Base-by-base conservation (phyloP, 345 rosid species). In the Salix udensis region DNA sequence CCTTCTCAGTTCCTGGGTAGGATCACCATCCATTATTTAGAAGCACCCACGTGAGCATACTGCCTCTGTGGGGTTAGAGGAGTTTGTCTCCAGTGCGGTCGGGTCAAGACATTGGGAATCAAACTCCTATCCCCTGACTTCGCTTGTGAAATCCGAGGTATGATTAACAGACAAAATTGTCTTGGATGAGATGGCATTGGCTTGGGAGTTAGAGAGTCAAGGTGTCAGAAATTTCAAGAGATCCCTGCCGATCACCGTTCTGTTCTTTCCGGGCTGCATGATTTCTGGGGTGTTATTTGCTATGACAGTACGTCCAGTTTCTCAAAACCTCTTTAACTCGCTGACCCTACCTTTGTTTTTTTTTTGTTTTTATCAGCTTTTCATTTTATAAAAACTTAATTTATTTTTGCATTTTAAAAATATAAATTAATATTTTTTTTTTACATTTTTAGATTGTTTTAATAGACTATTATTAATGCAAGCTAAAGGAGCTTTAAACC, bases 101-200 rank as follows among this genome's bases (percentile, higher is more conserved):
- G 23, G 39, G 65, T 50, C 71, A 48, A 85, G 81, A 58, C 86
- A 67, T 88, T 64, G 87, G 91, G 82, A 85, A 79, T 31, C 82
- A 78, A 80, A 76, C 76, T 64, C 23, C 68, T 13, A 24, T 71
- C 16, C 16, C 65, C 74, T 78, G 76, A 71, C 75, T 62, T 67
- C 68, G 39, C n/a, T 77, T 44, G 81, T 70, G 77, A 42, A 74
- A 74, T 64, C 72, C 78, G 83, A 77, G 82, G 78, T 74, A 71
- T 67, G 79, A 65, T n/a, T 11, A 30, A 67, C 76, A 68, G 77
- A 75, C 68, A 68, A 67, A 1, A 14, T 78, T 80, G 74, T 78
- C 75, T 26, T 65, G 84, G 78, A 80, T 78, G 77, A 82, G 34
- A 82, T 83, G 84, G 71, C 88, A 70, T 83, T 83, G 84, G 71